These are phyloP conservation scores for Drosera capensis DNA, from an alignment of 148 eudicot species.

Conservation along the genomic window DNA sequence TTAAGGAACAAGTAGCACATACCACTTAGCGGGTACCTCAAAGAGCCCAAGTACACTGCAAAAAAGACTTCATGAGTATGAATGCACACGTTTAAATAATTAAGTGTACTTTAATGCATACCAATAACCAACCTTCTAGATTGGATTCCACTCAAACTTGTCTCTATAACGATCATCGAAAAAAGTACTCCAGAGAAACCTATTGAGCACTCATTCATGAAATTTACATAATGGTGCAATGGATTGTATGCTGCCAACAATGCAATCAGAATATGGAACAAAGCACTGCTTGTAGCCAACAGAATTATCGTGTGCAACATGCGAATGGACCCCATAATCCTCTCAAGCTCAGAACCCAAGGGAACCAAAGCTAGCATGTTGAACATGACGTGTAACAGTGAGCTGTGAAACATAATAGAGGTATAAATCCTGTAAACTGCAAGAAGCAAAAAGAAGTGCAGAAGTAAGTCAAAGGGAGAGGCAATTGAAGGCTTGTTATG, in stretches of 20 bases:
- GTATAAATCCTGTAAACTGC: constrained; percentile 85
- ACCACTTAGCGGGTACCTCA: constrained; percentile 88
- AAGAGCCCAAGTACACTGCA: constrained; percentile 96
- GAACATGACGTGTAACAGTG: constrained; percentile 78
- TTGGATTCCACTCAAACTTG: constrained; percentile 83
- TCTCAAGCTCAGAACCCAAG: constrained; percentile 91
- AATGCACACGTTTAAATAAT: background rate
- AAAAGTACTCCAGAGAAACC: constrained; percentile 94
- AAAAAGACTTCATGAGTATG: constrained; percentile 10
- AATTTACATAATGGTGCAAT: constrained; percentile 18
- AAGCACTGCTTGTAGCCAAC: constrained; percentile 71
- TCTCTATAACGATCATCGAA: constrained; percentile 95
- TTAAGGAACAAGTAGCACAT: constrained; percentile 5
- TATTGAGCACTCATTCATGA: constrained; percentile 78
- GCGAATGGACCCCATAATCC: constrained; percentile 92
- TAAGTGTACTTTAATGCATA: constrained; percentile 3
- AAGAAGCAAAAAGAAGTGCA: no score
- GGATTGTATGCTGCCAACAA: constrained; percentile 58
- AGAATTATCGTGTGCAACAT: constrained; percentile 50
- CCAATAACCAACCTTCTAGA: constrained; percentile 78
- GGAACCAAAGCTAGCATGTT: constrained; percentile 96
- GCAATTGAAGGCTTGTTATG: no score
- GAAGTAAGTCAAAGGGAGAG: no score
- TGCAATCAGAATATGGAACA: constrained; percentile 62
- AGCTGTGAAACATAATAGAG: constrained; percentile 71